Evolutionary conservation across 2,329 filamentous ascomycete genomes (phyloP).

Genomic region (Penicillium sp.): DNA sequence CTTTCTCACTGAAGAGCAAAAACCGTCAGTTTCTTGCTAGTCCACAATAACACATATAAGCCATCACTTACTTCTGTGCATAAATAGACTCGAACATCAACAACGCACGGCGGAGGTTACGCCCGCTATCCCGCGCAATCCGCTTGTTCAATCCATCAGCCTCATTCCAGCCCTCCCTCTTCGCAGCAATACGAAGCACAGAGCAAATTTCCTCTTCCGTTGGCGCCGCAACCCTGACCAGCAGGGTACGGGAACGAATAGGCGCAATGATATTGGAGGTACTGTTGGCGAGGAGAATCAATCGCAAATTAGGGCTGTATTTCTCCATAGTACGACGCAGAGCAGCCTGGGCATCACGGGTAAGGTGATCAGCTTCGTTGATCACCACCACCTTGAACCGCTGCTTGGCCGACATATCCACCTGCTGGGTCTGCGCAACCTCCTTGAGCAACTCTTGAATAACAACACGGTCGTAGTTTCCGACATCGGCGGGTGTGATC

Average conservation of each 20-base stretch:
- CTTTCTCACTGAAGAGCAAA: slow-evolving; percentile 67
- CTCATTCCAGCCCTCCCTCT: slow-evolving; percentile 80
- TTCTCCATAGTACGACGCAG: slow-evolving; percentile 98
- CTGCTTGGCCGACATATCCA: slow-evolving; percentile 88
- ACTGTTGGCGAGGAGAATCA: slow-evolving; percentile 92
- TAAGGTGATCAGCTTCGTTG: slow-evolving; percentile 95
- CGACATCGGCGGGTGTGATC: slow-evolving; percentile 95
- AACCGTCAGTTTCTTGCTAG: slow-evolving; percentile 1
- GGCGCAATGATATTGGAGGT: slow-evolving; percentile 99
- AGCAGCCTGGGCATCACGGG: slow-evolving; percentile 90
- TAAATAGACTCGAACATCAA: slow-evolving; percentile 98
- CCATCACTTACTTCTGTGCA: slow-evolving; percentile 77
- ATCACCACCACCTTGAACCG: slow-evolving; percentile 98
- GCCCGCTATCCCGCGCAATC: slow-evolving; percentile 85
- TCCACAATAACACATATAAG: background rate
- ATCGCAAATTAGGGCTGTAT: slow-evolving; percentile 88
- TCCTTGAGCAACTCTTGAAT: slow-evolving; percentile 95
- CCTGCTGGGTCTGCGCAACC: slow-evolving; percentile 97
- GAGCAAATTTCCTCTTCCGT: slow-evolving; percentile 79
- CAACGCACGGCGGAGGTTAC: slow-evolving; percentile 84
- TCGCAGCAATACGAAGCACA: slow-evolving; percentile 68
- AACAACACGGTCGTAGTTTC: slow-evolving; percentile 93
- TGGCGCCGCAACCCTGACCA: slow-evolving; percentile 89
- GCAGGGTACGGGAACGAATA: slow-evolving; percentile 84
- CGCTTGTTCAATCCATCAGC: slow-evolving; percentile 73